These are phyloP conservation scores for Phaeomoniella chlamydospora DNA, from an alignment of 2,329 filamentous ascomycete species.

Conservation along the genomic window DNA sequence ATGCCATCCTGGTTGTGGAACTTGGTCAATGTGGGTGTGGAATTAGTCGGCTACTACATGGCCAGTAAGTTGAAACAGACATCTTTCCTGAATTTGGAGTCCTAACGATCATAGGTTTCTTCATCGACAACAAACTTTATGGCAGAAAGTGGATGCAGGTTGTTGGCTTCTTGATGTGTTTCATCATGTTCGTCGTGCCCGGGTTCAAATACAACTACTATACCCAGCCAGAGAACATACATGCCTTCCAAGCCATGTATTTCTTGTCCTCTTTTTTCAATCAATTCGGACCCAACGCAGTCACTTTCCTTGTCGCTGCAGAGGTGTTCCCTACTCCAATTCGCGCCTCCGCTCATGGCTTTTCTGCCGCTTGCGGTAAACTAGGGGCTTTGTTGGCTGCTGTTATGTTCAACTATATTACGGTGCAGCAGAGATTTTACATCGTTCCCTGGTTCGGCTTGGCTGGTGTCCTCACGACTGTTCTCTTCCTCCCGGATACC, in stretches of 20 bases:
- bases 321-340: slow-evolving; percentile 94
- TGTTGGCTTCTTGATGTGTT: slow-evolving; percentile 81
- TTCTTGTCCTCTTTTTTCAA: slow-evolving; percentile 98
- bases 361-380: slow-evolving; percentile 86
- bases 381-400: slow-evolving; percentile 74
- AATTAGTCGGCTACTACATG: slow-evolving; percentile 75
- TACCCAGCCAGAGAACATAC: slow-evolving; percentile 54
- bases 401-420: slow-evolving; percentile 90
- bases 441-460: slow-evolving; percentile 94
- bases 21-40: slow-evolving; percentile 77
- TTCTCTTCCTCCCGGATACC: slow-evolving; percentile 84
- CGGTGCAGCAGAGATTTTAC: slow-evolving; percentile 70
- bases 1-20: slow-evolving; percentile 89
- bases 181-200: slow-evolving; percentile 84
- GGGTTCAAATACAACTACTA: slow-evolving; percentile 83
- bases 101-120: slow-evolving; percentile 37
- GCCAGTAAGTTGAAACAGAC: slow-evolving; percentile 37
- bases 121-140: slow-evolving; percentile 94
- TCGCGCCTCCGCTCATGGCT: slow-evolving; percentile 84
- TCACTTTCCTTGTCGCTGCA: slow-evolving; percentile 90
- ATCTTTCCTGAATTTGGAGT: too few species aligned
- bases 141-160: slow-evolving; percentile 96
- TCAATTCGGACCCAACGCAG: slow-evolving; percentile 92
- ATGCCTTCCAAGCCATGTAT: slow-evolving; percentile 91
- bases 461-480: slow-evolving; percentile 68